Base-by-base conservation (phyloP, 306 rosid genomes). In the Cercis canadensis region DNA sequence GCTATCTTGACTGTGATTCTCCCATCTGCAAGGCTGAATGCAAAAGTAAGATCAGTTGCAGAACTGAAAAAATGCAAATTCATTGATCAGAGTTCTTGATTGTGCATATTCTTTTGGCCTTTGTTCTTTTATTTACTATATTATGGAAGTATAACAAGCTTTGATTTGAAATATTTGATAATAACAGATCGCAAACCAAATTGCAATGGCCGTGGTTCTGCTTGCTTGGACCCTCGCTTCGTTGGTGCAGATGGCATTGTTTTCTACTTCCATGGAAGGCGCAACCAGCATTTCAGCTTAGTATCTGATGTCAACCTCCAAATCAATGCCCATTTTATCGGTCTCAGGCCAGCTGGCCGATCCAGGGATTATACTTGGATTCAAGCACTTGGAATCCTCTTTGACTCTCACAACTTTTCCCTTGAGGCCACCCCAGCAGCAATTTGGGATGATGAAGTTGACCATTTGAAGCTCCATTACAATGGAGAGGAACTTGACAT, bases 211-310 rank as follows among this genome's bases (percentile, higher is more conserved):
- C 96, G 67, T 4, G 96, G 98, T 61, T 87, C 98, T 33, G 96
- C 96, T 52, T 92, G 96, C 67, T 73, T 81, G 75, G 96, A 92
- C 77, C 98, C 96, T 1, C 88, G 98, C 16, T 92, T 92, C 67
- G 85, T 89, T 11, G 96, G 96, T 46, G 90, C 89, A 57, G 96
- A 92, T 14, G 94, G 94, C 45, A 67, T 75, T 32, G 96, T 89
- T 31, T 92, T 92, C 83, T 89, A 92, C 81, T 92, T 92, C 83
- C 98, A 92, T 29, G 98, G 98, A 81, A 81, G 70, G 78, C 67
- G 65, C 21, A 79, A 92, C 5, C 83, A 92, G 82, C 82, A 87
- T 57, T 92, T 87, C 88, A 74, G 75, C 76, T 80, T 92, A 67
- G 92, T 92, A 19, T 84, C 95, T 3, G 92, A 87, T 41, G 46